Evolutionary conservation across 2,329 filamentous ascomycete species (phyloP).

Genomic region (Chaetomium sp.): DNA sequence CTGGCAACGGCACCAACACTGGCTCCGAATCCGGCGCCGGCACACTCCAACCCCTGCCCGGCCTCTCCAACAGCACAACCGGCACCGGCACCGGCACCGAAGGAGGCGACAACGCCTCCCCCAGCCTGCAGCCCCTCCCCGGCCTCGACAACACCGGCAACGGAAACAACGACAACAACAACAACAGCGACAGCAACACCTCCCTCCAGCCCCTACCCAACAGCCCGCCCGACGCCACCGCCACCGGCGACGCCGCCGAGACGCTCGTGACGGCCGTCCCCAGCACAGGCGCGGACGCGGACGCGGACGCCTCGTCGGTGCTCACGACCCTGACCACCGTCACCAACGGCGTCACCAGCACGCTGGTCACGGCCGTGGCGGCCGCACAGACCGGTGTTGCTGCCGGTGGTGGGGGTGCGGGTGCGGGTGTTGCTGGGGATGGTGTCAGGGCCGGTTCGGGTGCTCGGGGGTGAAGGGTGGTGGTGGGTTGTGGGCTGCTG

Average conservation of each 20-base stretch:
- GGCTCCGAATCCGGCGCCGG: neutral
- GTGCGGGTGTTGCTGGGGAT: neutral
- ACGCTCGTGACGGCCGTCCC: neutral
- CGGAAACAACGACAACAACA: neutral
- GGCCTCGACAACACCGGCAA: neutral
- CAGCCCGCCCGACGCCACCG: neutral
- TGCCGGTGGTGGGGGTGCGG: neutral
- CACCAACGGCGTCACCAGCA: conserved; percentile 17
- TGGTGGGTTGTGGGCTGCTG: neutral
- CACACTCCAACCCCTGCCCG: neutral
- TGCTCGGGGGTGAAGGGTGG: neutral
- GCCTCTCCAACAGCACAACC: neutral
- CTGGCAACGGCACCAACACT: neutral
- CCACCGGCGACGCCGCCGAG: conserved; percentile 1
- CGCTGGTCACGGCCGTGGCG: conserved; percentile 18
- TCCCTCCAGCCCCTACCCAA: conserved; percentile 2
- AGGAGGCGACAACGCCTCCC: neutral
- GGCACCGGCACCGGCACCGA: neutral
- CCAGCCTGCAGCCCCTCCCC: conserved; percentile 9
- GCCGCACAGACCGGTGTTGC: conserved; percentile 13
- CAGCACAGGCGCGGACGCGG: neutral
- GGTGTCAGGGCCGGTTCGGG: neutral
- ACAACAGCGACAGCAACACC: neutral
- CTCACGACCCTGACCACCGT: conserved; percentile 24
- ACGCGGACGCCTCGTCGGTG: neutral